A percentile compares a stretch with the other conserved stretches of the same genome.
phyloP scores from a whole-genome alignment of 2,329 filamentous ascomycete species.

The Capronia americana region DNA sequence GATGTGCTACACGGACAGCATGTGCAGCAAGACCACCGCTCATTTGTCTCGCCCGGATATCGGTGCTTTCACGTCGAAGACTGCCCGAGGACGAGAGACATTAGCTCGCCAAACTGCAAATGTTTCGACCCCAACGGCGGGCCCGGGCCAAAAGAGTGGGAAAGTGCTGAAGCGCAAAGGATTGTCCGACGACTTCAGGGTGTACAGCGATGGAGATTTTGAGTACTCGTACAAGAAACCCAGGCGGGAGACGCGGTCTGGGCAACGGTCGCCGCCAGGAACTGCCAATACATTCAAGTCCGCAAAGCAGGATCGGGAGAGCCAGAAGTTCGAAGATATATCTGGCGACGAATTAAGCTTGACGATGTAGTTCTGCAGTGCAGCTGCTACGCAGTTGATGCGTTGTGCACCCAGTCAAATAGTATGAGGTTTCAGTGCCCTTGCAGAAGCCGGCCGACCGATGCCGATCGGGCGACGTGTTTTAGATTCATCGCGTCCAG shows the following conservation, averaged over 20 bases:
- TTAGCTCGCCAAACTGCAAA: neutral
- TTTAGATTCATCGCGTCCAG: neutral
- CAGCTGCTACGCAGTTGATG: neutral
- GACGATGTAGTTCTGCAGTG: slow-evolving; percentile 8
- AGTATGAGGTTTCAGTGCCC: slow-evolving; percentile 18
- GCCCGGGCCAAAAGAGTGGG: slow-evolving; percentile 23
- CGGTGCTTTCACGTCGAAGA: neutral
- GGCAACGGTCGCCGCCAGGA: neutral
- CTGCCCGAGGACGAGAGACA: neutral
- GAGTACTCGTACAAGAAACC: slow-evolving; percentile 25
- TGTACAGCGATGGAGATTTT: slow-evolving; percentile 21
- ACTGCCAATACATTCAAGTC: neutral
- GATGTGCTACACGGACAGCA: neutral
- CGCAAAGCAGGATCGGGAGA: neutral
- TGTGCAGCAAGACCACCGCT: neutral
- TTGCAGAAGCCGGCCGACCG: slow-evolving; percentile 22
- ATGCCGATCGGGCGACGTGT: neutral
- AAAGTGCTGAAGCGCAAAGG: slow-evolving; percentile 31
- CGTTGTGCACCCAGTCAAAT: too few species aligned
- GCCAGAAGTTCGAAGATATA: slow-evolving; percentile 10
- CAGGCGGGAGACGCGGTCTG: slow-evolving; percentile 10
- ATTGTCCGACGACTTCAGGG: slow-evolving; percentile 6
- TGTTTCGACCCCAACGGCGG: neutral
- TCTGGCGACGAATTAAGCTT: slow-evolving; percentile 33
- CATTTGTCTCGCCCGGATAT: neutral